Evolutionary conservation across 441 rosid species (phyloP).

Genomic region (Pelargonium citronellum): DNA sequence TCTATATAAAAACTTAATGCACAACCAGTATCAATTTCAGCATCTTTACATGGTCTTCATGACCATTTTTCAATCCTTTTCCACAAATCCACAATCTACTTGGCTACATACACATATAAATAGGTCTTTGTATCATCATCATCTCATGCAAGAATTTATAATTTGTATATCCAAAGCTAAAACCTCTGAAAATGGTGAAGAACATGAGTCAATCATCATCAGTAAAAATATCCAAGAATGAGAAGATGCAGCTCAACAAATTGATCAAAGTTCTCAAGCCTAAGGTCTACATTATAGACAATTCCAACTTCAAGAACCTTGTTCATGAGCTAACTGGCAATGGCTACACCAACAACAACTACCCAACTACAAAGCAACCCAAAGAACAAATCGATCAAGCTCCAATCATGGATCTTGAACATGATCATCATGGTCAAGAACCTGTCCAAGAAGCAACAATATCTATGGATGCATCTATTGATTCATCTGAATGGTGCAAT

Average conservation of each 20-base stretch:
- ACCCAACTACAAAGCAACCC: slow-evolving; percentile 7
- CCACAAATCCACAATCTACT: background rate
- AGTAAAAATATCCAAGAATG: slow-evolving; percentile 18
- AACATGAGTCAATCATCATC: slow-evolving; percentile 20
- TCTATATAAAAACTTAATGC: background rate
- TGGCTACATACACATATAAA: too few relatives aligned
- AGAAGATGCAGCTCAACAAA: slow-evolving; percentile 21
- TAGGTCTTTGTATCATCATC: slow-evolving; percentile 15
- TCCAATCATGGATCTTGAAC: background rate
- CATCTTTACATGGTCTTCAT: slow-evolving; percentile 5
- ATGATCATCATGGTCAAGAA: slow-evolving; percentile 7
- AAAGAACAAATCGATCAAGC: background rate
- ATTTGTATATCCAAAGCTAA: slow-evolving; percentile 5
- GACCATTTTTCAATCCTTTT: background rate
- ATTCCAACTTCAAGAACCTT: slow-evolving; percentile 33
- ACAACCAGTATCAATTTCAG: slow-evolving; percentile 2
- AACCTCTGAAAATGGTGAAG: slow-evolving; percentile 24
- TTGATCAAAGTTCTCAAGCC: slow-evolving; percentile 30
- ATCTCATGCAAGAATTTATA: too few relatives aligned
- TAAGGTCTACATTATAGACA: slow-evolving; percentile 36
- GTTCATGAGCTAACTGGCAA: slow-evolving; percentile 45
- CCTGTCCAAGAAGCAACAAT: slow-evolving; percentile 15
- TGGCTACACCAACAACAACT: background rate
- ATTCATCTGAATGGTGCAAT: slow-evolving; percentile 14
- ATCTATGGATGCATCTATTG: slow-evolving; percentile 20